Evolutionary conservation across 192 early-diverging fungal species (phyloP), one percentile per base, ranked within the genome.

Genomic region (Coemansia sp.): DNA sequence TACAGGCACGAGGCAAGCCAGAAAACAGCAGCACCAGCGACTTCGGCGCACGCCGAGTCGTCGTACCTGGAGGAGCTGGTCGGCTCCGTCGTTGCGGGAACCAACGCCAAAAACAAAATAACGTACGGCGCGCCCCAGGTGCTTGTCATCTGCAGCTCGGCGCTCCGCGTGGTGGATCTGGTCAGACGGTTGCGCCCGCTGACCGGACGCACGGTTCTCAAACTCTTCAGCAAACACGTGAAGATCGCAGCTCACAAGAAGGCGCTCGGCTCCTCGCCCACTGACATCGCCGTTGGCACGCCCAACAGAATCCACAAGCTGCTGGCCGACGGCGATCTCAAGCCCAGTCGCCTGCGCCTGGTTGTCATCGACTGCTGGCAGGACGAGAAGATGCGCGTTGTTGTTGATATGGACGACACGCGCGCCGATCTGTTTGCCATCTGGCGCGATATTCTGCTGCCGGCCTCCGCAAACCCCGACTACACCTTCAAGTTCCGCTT

Each of bases 321-420:
- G 65, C 40, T 84, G 42, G 50, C 43, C 11, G 77, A 70, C 9
- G 63, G 55, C 10, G 71, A 68, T 14, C 62, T 84, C 11, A 74
- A 73, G 61, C 43, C 79, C 46, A 75, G 74, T 16, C 73, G 75
- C 11, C 45, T 79, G 38, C 41, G 64, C 13, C 67, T 84, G 51
- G 82, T 84, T 10, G 71, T 73, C 2, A 64, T 84, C 39, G 82
- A 84, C 51, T 78, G 82, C 61, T 79, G 74, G 74, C 72, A 75
- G 62, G 82, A 84, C 67, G 61, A 71, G 16, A 84, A 84, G 66
- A 78, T 79, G 76, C 76, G 82, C 9, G 76, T 84, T 2, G 58
- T 79, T 39, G 49, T 84, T 25, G 82, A 84, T 37, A 84, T 84
- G 77, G 76, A 78, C 58, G 82, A 84, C 19, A 76, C 71, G 0